Evolutionary conservation across 2,329 filamentous ascomycete genomes (phyloP).

Genomic region (Hypoxylon sp.): DNA sequence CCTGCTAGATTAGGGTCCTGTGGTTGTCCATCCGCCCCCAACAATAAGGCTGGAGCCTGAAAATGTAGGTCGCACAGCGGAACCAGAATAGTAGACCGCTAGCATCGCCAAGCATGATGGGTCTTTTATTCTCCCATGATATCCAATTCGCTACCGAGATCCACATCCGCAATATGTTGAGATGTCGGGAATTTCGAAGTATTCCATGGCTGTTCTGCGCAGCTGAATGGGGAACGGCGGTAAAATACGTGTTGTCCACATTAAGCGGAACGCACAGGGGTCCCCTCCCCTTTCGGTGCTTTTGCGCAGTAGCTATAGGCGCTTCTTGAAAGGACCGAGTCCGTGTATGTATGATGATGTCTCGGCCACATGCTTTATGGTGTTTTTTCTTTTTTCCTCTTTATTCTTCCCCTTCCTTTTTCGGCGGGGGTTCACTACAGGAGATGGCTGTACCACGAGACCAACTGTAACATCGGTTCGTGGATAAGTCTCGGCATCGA

Average conservation of each 20-base stretch:
- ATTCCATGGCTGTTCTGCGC: constrained; percentile 45
- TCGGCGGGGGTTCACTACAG: constrained; percentile 34
- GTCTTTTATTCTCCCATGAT: constrained; percentile 44
- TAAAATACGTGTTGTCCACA: constrained; percentile 50
- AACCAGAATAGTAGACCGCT: constrained; percentile 37
- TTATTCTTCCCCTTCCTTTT: constrained; percentile 10
- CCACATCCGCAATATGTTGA: constrained; percentile 44
- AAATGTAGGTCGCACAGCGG: constrained; percentile 33
- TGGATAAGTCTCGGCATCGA: constrained; percentile 46
- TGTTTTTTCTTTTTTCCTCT: constrained; percentile 15
- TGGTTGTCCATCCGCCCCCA: constrained; percentile 30
- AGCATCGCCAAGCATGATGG: constrained; percentile 41
- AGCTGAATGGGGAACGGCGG: constrained; percentile 48
- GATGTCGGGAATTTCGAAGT: constrained; percentile 42
- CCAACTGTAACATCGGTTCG: constrained; percentile 43
- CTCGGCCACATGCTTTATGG: constrained; percentile 48
- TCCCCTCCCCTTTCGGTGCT: constrained; percentile 47
- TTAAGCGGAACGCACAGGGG: constrained; percentile 50
- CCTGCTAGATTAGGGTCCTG: constrained; percentile 38
- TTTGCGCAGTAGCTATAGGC: constrained; percentile 41
- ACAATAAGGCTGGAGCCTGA: constrained; percentile 41
- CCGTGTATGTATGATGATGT: constrained; percentile 50
- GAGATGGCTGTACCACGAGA: constrained; percentile 44
- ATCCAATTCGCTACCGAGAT: constrained; percentile 48
- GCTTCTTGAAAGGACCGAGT: constrained; percentile 52